These are phyloP conservation scores for Geranium incanum DNA, from an alignment of 441 rosid genomes.

Conservation along the genomic window DNA sequence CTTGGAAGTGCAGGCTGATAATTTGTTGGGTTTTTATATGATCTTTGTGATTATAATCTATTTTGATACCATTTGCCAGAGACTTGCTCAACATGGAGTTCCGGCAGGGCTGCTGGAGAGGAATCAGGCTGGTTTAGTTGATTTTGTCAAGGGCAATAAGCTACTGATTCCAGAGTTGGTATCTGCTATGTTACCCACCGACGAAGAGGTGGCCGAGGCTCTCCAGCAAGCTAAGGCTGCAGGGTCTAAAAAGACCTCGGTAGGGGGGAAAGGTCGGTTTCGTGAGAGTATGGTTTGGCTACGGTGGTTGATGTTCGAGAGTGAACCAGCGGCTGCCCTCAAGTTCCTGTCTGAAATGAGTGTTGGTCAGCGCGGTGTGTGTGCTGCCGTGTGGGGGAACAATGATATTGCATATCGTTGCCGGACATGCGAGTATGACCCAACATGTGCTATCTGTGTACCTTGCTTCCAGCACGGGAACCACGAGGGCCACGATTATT, in stretches of 20 bases:
- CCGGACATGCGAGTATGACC: slow-evolving; percentile 77
- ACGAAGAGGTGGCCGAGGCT: slow-evolving; percentile 52
- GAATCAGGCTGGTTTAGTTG: slow-evolving; percentile 43
- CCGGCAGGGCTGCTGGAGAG: slow-evolving; percentile 41
- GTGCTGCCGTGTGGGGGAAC: slow-evolving; percentile 94
- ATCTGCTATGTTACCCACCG: slow-evolving; percentile 53
- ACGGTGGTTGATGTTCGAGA: slow-evolving; percentile 85
- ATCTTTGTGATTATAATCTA: slow-evolving; percentile 12
- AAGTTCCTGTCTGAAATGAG: slow-evolving; percentile 41
- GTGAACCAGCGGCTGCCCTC: slow-evolving; percentile 50
- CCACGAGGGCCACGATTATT: slow-evolving; percentile 75
- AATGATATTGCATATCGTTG: slow-evolving; percentile 90
- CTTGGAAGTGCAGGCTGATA: background rate
- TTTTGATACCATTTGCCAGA: slow-evolving; percentile 30
- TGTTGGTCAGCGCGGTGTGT: slow-evolving; percentile 70
- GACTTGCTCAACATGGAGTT: slow-evolving; percentile 60
- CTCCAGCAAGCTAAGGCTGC: slow-evolving; percentile 30
- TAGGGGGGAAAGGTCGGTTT: slow-evolving; percentile 36
- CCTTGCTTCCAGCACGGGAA: slow-evolving; percentile 85
- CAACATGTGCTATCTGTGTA: slow-evolving; percentile 93
- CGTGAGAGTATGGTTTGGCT: slow-evolving; percentile 67
- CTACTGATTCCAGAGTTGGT: slow-evolving; percentile 43
- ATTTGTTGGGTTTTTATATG: background rate
- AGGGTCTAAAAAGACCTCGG: slow-evolving; percentile 27
- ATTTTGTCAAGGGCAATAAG: slow-evolving; percentile 37